Evolutionary conservation across 306 rosid genomes (phyloP).

Genomic region (Rosa chinensis): DNA sequence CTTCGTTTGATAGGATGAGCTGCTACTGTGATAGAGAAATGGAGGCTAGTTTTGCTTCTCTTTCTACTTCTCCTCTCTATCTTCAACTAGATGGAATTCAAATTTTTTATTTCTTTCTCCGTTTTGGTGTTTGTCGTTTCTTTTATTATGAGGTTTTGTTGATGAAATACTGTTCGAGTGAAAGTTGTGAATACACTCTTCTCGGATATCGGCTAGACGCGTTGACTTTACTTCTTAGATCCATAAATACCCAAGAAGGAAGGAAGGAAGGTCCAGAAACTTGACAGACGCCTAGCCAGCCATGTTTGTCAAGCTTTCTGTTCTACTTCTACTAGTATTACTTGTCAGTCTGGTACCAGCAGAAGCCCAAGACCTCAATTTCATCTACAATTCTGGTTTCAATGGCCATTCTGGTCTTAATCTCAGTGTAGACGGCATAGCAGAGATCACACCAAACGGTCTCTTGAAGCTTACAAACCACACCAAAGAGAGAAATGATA

Average conservation of each 20-base stretch:
- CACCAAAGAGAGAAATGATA: slow-evolving; percentile 9
- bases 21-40: slow-evolving; percentile 40
- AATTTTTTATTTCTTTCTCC: neutral
- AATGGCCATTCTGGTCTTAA: neutral
- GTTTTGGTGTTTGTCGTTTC: neutral
- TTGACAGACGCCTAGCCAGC: neutral
- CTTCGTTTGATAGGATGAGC: slow-evolving; percentile 54
- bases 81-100: slow-evolving; percentile 40
- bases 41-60: slow-evolving; percentile 41
- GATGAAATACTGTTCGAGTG: neutral
- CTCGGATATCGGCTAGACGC: no score
- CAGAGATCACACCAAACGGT: slow-evolving; percentile 43
- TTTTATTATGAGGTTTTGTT: neutral
- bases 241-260: neutral
- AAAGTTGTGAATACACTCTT: neutral
- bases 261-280: neutral
- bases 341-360: slow-evolving; percentile 10
- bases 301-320: slow-evolving; percentile 38
- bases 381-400: neutral
- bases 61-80: slow-evolving; percentile 46
- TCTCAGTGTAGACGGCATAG: slow-evolving; percentile 49
- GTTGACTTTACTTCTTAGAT: neutral
- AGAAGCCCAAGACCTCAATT: neutral
- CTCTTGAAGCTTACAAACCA: slow-evolving; percentile 38
- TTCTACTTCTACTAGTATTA: slow-evolving; percentile 20